These are phyloP conservation scores for Botryotinia narcissicola DNA, from an alignment of 2,329 filamentous ascomycete genomes.

Conservation along the genomic window DNA sequence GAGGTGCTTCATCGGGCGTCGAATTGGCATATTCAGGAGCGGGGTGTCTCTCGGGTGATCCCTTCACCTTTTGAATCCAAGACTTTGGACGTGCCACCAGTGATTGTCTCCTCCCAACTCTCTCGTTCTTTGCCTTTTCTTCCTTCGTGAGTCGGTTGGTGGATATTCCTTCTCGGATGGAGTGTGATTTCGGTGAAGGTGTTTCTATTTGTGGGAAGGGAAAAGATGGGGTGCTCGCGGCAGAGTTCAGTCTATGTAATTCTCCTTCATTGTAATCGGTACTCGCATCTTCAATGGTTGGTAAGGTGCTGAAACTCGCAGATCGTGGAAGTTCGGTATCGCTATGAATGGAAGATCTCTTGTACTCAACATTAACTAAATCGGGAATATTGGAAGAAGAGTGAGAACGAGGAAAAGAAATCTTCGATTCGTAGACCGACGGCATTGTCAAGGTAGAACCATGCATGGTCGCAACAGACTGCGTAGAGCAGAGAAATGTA, in stretches of 20 bases:
- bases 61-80: conserved; percentile 38
- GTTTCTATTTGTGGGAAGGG: conserved; percentile 2
- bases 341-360: conserved; percentile 23
- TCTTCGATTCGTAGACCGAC: conserved; percentile 32
- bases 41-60: conserved; percentile 34
- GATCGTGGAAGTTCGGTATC: conserved; percentile 47
- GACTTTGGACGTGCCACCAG: conserved; percentile 39
- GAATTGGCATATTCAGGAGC: conserved; percentile 25
- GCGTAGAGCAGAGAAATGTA: conserved; percentile 22
- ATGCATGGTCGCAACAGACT: conserved; percentile 33
- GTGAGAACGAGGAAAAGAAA: conserved; percentile 36
- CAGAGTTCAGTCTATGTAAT: conserved; percentile 24
- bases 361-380: conserved; percentile 33
- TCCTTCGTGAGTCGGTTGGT: conserved; percentile 31
- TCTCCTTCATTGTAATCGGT: conserved; percentile 27
- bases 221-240: conserved; percentile 24
- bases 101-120: conserved; percentile 37
- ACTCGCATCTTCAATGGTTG: conserved; percentile 37
- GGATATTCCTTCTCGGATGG: conserved; percentile 25
- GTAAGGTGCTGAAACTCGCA: conserved; percentile 58
- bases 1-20: conserved; percentile 40
- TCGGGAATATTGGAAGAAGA: conserved; percentile 38
- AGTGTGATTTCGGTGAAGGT: conserved; percentile 21
- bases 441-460: conserved; percentile 37
- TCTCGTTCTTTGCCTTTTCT: conserved; percentile 32